These are phyloP conservation scores for Paraglomus occultum DNA, from an alignment of 192 early-diverging fungal species.

Conservation along the genomic window DNA sequence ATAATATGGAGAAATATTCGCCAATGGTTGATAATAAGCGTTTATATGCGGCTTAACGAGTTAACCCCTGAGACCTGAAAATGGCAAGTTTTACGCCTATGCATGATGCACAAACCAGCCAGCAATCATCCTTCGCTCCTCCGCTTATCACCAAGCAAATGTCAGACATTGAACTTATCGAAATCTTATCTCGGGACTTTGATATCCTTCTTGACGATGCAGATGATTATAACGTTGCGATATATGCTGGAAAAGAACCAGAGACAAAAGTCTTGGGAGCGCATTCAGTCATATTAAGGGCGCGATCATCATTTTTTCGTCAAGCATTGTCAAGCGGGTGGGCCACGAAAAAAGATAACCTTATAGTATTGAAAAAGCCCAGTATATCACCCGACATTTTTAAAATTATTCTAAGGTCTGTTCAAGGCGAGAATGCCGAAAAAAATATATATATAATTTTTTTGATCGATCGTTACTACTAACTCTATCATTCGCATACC, in stretches of 20 bases:
- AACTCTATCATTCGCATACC: neutral
- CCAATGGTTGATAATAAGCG: too few relatives aligned
- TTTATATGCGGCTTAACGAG: too few relatives aligned
- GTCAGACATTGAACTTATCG: too few relatives aligned
- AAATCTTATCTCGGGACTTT: neutral
- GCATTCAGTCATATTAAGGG: constrained; percentile 6
- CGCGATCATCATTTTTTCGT: constrained; percentile 15
- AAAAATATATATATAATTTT: too few relatives aligned
- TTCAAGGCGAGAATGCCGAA: neutral
- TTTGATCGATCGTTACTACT: neutral
- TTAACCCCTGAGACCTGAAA: too few relatives aligned
- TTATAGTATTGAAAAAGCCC: constrained; percentile 12
- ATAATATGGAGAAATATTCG: too few relatives aligned
- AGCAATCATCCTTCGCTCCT: too few relatives aligned
- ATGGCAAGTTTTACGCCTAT: too few relatives aligned
- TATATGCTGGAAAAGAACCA: neutral
- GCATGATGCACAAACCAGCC: too few relatives aligned
- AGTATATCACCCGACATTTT: constrained; percentile 17
- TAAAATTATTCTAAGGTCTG: constrained; percentile 19
- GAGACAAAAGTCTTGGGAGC: neutral
- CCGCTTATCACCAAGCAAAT: too few relatives aligned
- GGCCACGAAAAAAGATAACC: constrained; percentile 10
- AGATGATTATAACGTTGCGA: neutral
- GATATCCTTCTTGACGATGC: neutral
- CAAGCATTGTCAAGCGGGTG: constrained; percentile 6